phyloP scores from a whole-genome alignment of 352 stramenopile species.

The Phytophthora crassamura region DNA sequence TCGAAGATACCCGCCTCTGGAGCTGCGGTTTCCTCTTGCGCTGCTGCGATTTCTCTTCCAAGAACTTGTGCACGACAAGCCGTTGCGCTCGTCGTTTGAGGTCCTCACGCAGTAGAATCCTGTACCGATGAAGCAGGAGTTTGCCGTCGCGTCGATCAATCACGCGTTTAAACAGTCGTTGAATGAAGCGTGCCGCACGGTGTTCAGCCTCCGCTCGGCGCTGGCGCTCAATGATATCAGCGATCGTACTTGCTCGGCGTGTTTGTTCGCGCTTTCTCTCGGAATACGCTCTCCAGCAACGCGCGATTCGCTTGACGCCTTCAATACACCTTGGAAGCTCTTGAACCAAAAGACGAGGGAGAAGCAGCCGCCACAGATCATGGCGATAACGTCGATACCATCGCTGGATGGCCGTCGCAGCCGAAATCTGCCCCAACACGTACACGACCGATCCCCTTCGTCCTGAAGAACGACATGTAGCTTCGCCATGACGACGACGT shows the following conservation, averaged over 20 bases:
- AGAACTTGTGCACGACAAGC: constrained; percentile 56
- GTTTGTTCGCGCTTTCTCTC: constrained; percentile 11
- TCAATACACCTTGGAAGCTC: constrained; percentile 36
- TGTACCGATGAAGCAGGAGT: constrained; percentile 51
- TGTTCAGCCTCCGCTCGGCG: constrained; percentile 31
- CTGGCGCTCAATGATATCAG: constrained; percentile 35
- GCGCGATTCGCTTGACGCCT: constrained; percentile 24
- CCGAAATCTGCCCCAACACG: constrained; percentile 17
- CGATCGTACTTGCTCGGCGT: constrained; percentile 8
- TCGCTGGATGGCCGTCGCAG: constrained; percentile 47
- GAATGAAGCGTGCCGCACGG: constrained; percentile 38
- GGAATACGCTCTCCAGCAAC: constrained; percentile 34
- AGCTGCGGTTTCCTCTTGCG: constrained; percentile 29
- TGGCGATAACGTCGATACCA: constrained; percentile 37
- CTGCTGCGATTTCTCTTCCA: constrained; percentile 48
- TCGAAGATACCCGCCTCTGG: constrained; percentile 4
- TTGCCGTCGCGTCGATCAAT: constrained; percentile 44
- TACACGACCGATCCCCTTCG: constrained; percentile 1
- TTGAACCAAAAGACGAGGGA: constrained; percentile 31
- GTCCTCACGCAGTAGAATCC: constrained; percentile 54
- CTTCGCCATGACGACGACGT: background rate
- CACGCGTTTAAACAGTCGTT: constrained; percentile 35
- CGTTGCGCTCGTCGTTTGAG: constrained; percentile 57
- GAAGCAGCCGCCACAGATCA: constrained; percentile 45
- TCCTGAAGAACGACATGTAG: background rate